Conservation (phyloP, 2,329 filamentous ascomycete species). For the Zasmidium angulare region DNA sequence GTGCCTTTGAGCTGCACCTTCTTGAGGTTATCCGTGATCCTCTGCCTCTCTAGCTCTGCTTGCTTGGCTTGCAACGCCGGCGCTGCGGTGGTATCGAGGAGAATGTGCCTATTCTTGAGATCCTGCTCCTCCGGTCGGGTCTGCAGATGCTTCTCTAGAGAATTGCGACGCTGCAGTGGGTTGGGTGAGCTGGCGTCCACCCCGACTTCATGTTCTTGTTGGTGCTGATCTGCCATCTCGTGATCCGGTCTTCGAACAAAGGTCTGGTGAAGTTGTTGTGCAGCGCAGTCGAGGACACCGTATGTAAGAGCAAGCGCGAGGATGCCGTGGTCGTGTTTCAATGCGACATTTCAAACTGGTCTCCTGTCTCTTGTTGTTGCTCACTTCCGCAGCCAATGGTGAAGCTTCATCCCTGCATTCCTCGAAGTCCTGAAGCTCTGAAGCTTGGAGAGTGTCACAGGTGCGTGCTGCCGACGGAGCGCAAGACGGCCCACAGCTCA, state of each 20-base stretch:
- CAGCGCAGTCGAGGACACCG: not conserved
- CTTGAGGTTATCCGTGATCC: conserved; percentile 62
- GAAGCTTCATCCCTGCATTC: not conserved
- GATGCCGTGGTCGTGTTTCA: conserved; percentile 1
- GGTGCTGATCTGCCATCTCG: conserved; percentile 12
- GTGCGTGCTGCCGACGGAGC: no score
- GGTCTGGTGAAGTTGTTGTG: not conserved
- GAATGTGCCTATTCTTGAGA: conserved; percentile 65
- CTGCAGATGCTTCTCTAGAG: conserved; percentile 38
- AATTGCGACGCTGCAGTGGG: conserved; percentile 17
- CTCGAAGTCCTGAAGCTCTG: not conserved
- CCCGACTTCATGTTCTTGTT: conserved; percentile 5
- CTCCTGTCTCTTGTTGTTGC: not conserved
- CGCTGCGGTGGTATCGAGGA: conserved; percentile 66
- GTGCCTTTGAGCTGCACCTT: conserved; percentile 40
- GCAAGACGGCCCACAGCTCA: no score
- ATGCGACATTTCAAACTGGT: not conserved
- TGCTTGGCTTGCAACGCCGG: conserved; percentile 65
- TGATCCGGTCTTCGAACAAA: not conserved
- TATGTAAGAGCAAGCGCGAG: not conserved
- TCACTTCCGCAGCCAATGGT: not conserved
- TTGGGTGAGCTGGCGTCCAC: conserved; percentile 19
- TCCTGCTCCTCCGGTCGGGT: conserved; percentile 56
- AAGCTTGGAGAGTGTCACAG: not conserved
- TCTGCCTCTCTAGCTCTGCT: conserved; percentile 64